A percentile compares a stretch with the other conserved stretches of the same genome.
Evolutionary conservation across 805 yeast genomes (phyloP).

Genomic region (Pichia californica): DNA sequence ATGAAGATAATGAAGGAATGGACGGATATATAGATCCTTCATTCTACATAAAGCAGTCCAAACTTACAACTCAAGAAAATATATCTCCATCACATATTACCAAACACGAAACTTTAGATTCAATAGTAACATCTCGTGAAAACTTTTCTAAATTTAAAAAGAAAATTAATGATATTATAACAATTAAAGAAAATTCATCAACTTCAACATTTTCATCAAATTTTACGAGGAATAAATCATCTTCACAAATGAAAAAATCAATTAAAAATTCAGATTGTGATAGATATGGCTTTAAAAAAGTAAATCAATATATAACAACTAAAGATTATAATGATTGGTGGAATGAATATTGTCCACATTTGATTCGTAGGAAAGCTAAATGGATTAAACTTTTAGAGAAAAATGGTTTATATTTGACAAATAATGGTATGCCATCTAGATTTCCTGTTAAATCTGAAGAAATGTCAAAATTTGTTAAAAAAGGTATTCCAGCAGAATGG

Average conservation of each 20-base stretch:
- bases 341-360: conserved; percentile 54
- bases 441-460: conserved; percentile 78
- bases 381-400: conserved; percentile 67
- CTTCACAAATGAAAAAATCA: conserved; percentile 8
- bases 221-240: conserved; percentile 2
- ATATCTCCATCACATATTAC: not conserved
- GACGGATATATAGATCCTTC: not conserved
- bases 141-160: conserved; percentile 1
- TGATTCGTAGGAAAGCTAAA: conserved; percentile 59
- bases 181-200: not conserved
- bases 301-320: conserved; percentile 44
- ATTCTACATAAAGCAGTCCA: not conserved
- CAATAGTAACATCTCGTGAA: not conserved
- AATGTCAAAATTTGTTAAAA: conserved; percentile 72
- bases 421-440: conserved; percentile 47
- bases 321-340: conserved; percentile 73
- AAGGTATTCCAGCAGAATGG: conserved; percentile 97
- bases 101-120: conserved; percentile 1
- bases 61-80: not conserved
- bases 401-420: conserved; percentile 49
- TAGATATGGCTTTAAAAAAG: conserved; percentile 82
- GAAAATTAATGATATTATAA: not conserved
- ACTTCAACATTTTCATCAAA: conserved; percentile 1
- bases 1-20: not conserved
- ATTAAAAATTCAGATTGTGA: conserved; percentile 41